Evolutionary conservation across 345 rosid species (phyloP).

Genomic region (Syzygium aqueum): DNA sequence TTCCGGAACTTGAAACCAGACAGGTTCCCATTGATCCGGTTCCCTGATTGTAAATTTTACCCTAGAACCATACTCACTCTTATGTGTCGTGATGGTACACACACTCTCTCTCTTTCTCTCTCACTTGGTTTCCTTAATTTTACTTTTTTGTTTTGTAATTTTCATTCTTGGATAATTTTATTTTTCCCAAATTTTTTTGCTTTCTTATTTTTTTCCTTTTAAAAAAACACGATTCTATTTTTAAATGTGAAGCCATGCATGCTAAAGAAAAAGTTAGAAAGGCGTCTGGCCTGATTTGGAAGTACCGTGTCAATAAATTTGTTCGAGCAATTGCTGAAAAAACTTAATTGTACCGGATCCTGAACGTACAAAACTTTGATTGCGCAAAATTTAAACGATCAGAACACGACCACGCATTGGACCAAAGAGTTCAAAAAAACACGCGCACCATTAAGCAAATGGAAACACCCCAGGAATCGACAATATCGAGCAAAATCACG

Average conservation of each 20-base stretch:
- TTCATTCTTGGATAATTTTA: too few relatives aligned
- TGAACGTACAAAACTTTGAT: neutral
- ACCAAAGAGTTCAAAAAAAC: neutral
- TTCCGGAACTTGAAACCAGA: too few relatives aligned
- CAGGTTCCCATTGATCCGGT: too few relatives aligned
- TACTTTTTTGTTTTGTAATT: fast-evolving
- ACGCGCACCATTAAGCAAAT: neutral
- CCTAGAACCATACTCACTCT: too few relatives aligned
- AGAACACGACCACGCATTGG: neutral
- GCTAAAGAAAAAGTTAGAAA: neutral
- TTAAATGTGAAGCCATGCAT: neutral
- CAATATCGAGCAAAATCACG: neutral
- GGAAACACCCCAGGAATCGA: neutral
- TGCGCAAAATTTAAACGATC: neutral
- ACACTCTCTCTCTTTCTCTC: too few relatives aligned
- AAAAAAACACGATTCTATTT: too few relatives aligned
- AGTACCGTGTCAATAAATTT: neutral
- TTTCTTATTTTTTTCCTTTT: too few relatives aligned
- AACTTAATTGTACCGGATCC: neutral
- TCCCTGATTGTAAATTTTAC: too few relatives aligned
- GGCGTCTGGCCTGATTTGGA: neutral
- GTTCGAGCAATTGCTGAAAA: neutral
- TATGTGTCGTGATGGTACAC: too few relatives aligned
- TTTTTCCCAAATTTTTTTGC: neutral
- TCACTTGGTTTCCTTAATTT: too few relatives aligned